phyloP scores from a whole-genome alignment of 345 rosid species.

The Aethionema arabicum region DNA sequence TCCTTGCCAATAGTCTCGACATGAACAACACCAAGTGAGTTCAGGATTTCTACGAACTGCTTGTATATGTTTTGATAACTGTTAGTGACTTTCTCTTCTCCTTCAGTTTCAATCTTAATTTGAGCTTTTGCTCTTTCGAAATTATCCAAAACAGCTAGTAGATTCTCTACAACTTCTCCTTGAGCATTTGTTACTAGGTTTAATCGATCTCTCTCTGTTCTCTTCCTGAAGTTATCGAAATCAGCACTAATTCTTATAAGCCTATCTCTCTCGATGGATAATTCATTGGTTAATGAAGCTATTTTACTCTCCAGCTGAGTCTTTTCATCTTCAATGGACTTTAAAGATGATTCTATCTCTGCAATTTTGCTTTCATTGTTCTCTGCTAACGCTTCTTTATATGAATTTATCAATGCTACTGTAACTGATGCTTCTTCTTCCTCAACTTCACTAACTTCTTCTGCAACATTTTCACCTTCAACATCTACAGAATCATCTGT shows the following conservation, averaged over 20 bases:
- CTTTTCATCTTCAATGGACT: conserved; percentile 72
- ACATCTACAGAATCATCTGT: conserved; percentile 50
- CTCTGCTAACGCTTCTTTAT: conserved; percentile 68
- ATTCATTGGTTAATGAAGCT: conserved; percentile 55
- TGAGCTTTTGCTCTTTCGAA: conserved; percentile 95
- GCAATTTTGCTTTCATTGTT: conserved; percentile 55
- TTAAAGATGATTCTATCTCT: conserved; percentile 66
- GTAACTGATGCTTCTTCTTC: conserved; percentile 53
- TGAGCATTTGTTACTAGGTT: conserved; percentile 80
- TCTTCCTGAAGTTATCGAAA: conserved; percentile 95
- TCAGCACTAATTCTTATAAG: conserved; percentile 85
- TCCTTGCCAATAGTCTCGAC: conserved; percentile 82
- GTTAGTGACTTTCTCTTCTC: conserved; percentile 81
- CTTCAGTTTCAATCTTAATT: conserved; percentile 77
- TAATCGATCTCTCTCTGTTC: conserved; percentile 84
- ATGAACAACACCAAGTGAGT: conserved; percentile 71
- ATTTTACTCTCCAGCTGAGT: conserved; percentile 54
- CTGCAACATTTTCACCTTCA: conserved; percentile 44
- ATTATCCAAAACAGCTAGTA: conserved; percentile 79
- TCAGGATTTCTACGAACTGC: conserved; percentile 78
- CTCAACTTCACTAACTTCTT: conserved; percentile 44
- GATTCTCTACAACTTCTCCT: conserved; percentile 88
- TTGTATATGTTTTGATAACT: conserved; percentile 95
- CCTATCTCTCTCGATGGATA: conserved; percentile 69
- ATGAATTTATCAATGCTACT: conserved; percentile 48